Evolutionary conservation across 2,329 filamentous ascomycete species (phyloP).

Genomic region (Phyllosticta citriasiana): DNA sequence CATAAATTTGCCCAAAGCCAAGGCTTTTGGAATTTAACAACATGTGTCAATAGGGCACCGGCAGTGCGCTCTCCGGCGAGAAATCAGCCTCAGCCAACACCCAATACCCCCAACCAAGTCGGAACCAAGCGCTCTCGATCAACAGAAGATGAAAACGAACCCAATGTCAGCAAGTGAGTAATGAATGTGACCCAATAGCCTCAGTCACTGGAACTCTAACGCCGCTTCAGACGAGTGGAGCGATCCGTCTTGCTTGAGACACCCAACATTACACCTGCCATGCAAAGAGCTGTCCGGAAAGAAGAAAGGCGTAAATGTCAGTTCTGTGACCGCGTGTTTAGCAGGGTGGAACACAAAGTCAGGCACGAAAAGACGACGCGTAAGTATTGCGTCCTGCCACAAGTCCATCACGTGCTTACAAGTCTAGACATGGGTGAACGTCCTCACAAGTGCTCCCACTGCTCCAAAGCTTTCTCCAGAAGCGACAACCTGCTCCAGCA

Average conservation of each 20-base stretch:
- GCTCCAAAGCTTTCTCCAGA: slow-evolving; percentile 8
- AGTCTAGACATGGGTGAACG: slow-evolving; percentile 5
- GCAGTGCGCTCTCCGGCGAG: neutral
- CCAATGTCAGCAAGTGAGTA: neutral
- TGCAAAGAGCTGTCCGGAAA: neutral
- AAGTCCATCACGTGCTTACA: neutral
- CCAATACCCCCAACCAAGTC: neutral
- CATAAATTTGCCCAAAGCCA: neutral
- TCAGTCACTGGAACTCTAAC: neutral
- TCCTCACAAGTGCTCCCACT: slow-evolving; percentile 3
- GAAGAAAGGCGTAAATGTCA: slow-evolving; percentile 5
- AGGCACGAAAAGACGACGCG: slow-evolving; percentile 8
- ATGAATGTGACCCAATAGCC: neutral
- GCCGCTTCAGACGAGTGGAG: neutral
- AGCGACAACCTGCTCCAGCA: slow-evolving; percentile 9
- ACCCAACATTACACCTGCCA: neutral
- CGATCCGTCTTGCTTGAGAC: neutral
- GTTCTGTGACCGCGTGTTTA: slow-evolving; percentile 3
- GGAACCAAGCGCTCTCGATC: neutral
- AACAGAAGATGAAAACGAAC: neutral
- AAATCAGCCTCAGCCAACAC: neutral
- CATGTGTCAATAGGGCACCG: neutral
- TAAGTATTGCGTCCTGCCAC: neutral
- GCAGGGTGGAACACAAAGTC: slow-evolving; percentile 7
- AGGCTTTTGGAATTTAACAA: neutral